Conservation (phyloP, 805 yeast species). For the Metschnikowia anglica region DNA sequence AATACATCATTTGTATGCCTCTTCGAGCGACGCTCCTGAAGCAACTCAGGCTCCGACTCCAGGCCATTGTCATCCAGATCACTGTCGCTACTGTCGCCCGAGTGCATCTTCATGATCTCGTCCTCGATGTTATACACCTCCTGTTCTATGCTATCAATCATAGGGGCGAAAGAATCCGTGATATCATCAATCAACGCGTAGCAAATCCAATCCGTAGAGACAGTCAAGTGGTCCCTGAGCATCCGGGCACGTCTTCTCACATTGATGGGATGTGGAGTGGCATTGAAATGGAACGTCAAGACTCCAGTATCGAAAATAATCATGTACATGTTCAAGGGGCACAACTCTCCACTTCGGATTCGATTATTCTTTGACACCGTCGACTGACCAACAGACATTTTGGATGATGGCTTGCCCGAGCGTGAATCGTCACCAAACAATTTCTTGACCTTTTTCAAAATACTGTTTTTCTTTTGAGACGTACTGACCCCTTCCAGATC, state of each 20-base stretch:
- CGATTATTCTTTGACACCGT: slow-evolving; percentile 29
- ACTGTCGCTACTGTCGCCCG: slow-evolving; percentile 52
- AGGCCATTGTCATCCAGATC: slow-evolving; percentile 39
- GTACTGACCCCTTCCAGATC: slow-evolving; percentile 9
- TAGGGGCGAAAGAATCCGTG: slow-evolving; percentile 96
- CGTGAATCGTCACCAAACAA: slow-evolving; percentile 12
- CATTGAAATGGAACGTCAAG: slow-evolving; percentile 87
- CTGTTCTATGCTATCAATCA: slow-evolving; percentile 90
- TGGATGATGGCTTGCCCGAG: slow-evolving; percentile 11
- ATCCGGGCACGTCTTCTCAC: slow-evolving; percentile 91
- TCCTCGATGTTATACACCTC: slow-evolving; percentile 96
- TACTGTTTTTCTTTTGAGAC: slow-evolving; percentile 7
- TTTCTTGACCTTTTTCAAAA: slow-evolving; percentile 8
- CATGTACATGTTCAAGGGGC: slow-evolving; percentile 89
- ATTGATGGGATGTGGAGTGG: slow-evolving; percentile 94
- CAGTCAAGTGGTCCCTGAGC: slow-evolving; percentile 81
- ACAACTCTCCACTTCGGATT: slow-evolving; percentile 57
- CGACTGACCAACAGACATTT: slow-evolving; percentile 14
- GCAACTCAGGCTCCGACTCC: slow-evolving; percentile 31
- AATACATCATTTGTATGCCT: slow-evolving; percentile 25
- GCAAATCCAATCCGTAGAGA: slow-evolving; percentile 94
- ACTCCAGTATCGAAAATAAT: slow-evolving; percentile 91
- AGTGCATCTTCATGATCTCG: slow-evolving; percentile 83
- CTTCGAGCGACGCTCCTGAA: slow-evolving; percentile 15
- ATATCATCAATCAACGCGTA: slow-evolving; percentile 96